These are phyloP conservation scores for Drosera capensis DNA, from an alignment of 148 eudicot genomes.

Conservation along the genomic window DNA sequence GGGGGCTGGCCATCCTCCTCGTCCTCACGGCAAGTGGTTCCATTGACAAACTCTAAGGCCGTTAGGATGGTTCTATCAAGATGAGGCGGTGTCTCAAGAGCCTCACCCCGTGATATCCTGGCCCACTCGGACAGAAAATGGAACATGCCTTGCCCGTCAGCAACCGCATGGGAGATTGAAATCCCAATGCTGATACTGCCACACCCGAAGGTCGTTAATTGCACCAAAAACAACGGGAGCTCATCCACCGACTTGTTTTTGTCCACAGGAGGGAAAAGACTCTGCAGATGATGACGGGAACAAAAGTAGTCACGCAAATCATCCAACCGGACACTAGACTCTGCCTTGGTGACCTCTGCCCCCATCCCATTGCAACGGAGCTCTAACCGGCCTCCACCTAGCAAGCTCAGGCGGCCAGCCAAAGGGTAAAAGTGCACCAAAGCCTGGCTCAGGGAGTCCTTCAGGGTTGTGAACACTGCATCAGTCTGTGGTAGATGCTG, in stretches of 20 bases:
- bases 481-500: background rate
- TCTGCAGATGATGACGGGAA: no score
- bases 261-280: no score
- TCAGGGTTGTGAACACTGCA: background rate
- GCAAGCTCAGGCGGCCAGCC: constrained; percentile 2
- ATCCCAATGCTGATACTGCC: no score
- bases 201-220: no score
- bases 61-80: constrained; percentile 9
- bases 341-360: no score
- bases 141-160: constrained; percentile 23
- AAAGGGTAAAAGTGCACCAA: constrained; percentile 6
- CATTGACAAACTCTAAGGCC: background rate
- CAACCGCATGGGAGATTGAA: constrained; percentile 20
- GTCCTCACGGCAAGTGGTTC: background rate
- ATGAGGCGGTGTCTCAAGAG: constrained; percentile 10
- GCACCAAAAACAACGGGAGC: no score
- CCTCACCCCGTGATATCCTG: constrained; percentile 24
- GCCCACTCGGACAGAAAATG: constrained; percentile 34
- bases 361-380: no score
- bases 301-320: no score
- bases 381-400: no score
- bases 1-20: constrained; percentile 6
- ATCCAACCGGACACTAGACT: no score
- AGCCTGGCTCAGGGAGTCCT: constrained; percentile 7
- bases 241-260: no score